phyloP scores from a whole-genome alignment of 1,284 basidiomycete species.

The Dichomitus squalens region DNA sequence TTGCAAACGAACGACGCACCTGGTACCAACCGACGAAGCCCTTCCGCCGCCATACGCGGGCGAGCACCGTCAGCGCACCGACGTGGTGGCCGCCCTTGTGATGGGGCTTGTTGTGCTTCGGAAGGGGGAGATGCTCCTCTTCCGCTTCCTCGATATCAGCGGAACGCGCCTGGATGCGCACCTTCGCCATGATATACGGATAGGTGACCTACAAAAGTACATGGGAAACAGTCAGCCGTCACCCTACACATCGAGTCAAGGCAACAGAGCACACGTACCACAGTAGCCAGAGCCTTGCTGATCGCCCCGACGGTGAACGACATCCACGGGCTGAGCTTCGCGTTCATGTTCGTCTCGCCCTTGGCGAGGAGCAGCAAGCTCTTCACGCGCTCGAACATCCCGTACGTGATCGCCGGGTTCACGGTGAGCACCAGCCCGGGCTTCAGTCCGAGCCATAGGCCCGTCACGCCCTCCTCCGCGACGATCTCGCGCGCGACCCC shows the following conservation, averaged over 20 bases:
- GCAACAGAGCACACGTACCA: constrained; percentile 61
- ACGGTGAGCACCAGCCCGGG: constrained; percentile 92
- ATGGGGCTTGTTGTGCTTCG: constrained; percentile 39
- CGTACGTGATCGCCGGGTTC: constrained; percentile 99
- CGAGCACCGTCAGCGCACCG: constrained; percentile 80
- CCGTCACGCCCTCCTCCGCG: constrained; percentile 88
- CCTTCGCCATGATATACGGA: constrained; percentile 96
- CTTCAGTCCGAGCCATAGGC: constrained; percentile 93
- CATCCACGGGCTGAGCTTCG: constrained; percentile 78
- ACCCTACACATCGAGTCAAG: background rate
- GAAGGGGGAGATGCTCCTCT: constrained; percentile 40
- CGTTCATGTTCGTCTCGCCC: constrained; percentile 35
- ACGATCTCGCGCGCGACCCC: constrained; percentile 87
- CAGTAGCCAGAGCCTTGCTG: constrained; percentile 95
- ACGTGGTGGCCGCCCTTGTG: constrained; percentile 51
- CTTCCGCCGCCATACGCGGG: constrained; percentile 72
- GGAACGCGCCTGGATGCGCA: constrained; percentile 88
- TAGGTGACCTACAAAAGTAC: constrained; percentile 71
- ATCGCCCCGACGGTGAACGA: constrained; percentile 90
- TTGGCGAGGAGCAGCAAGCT: constrained; percentile 59
- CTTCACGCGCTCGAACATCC: constrained; percentile 93
- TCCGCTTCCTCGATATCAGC: constrained; percentile 53
- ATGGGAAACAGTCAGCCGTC: background rate
- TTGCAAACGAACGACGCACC: constrained; percentile 50
- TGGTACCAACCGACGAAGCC: constrained; percentile 95